These are phyloP conservation scores for Phaffia rhodozyma DNA, from an alignment of 1,284 basidiomycete species.

Conservation along the genomic window DNA sequence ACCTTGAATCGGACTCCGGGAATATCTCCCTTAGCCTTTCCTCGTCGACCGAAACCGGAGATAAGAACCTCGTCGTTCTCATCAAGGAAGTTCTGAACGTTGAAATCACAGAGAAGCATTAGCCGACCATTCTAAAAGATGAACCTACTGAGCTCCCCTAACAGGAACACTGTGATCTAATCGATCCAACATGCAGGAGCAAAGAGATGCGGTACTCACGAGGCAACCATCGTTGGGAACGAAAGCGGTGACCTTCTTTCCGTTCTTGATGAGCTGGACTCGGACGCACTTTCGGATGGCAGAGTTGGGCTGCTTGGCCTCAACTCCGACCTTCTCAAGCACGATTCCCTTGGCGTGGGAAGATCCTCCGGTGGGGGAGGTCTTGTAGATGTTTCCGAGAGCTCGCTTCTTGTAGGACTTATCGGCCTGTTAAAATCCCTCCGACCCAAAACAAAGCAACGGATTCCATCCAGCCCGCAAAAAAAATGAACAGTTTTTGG, in stretches of 20 bases:
- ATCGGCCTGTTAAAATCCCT: slow-evolving; percentile 58
- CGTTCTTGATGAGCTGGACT: slow-evolving; percentile 99
- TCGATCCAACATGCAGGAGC: background rate
- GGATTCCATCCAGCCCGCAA: no score
- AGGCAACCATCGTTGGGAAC: slow-evolving; percentile 93
- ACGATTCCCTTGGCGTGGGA: slow-evolving; percentile 99
- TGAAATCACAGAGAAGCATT: background rate
- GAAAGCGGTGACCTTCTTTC: slow-evolving; percentile 97
- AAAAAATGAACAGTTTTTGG: background rate
- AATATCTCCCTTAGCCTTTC: slow-evolving; percentile 60
- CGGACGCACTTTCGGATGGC: slow-evolving; percentile 99
- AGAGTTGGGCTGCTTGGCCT: slow-evolving; percentile 84
- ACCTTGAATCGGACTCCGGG: slow-evolving; percentile 89
- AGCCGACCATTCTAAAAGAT: background rate
- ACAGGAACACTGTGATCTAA: background rate
- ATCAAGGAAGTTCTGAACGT: slow-evolving; percentile 76
- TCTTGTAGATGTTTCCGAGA: slow-evolving; percentile 99
- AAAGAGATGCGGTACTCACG: slow-evolving; percentile 3
- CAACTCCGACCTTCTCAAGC: slow-evolving; percentile 78
- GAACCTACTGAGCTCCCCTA: background rate
- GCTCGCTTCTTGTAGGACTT: slow-evolving; percentile 99
- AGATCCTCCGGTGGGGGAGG: slow-evolving; percentile 96
- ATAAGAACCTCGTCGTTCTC: slow-evolving; percentile 99
- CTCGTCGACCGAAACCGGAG: slow-evolving; percentile 98
- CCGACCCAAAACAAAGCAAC: no score